Percentiles rank a stretch among this genome's conserved stretches.
phyloP scores from a whole-genome alignment of 495 filamentous ascomycete genomes.

The Glonium stellatum region DNA sequence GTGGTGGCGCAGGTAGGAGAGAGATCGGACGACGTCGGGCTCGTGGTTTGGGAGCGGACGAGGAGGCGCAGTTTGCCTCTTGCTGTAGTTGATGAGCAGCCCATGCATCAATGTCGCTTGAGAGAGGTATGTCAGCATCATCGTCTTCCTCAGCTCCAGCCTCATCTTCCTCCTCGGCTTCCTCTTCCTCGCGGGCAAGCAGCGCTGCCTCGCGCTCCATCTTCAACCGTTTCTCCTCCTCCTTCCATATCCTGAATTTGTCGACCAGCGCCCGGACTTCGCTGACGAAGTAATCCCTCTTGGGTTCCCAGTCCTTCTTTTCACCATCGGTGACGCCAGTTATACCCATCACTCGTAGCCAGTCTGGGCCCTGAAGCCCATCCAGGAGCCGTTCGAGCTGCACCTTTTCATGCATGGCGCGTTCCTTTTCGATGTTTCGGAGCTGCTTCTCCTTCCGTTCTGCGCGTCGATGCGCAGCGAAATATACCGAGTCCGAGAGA shows the following conservation, averaged over 20 bases:
- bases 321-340: slow-evolving; percentile 74
- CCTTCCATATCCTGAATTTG: slow-evolving; percentile 81
- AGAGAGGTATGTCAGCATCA: slow-evolving; percentile 46
- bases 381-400: slow-evolving; percentile 80
- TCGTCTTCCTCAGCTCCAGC: slow-evolving; percentile 26
- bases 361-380: slow-evolving; percentile 82
- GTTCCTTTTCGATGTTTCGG: slow-evolving; percentile 86
- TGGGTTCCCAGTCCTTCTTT: slow-evolving; percentile 78
- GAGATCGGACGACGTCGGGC: slow-evolving; percentile 2
- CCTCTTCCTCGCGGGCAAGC: slow-evolving; percentile 34
- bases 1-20: slow-evolving; percentile 16
- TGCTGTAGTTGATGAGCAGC: slow-evolving; percentile 67
- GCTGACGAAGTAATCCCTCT: slow-evolving; percentile 71
- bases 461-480: slow-evolving; percentile 63
- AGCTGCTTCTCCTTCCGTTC: slow-evolving; percentile 88
- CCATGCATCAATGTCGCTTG: slow-evolving; percentile 66
- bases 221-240: slow-evolving; percentile 80
- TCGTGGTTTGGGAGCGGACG: not conserved
- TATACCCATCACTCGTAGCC: slow-evolving; percentile 91
- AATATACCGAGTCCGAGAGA: slow-evolving; percentile 59
- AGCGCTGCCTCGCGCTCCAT: slow-evolving; percentile 55
- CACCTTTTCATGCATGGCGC: slow-evolving; percentile 85
- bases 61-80: slow-evolving; percentile 43
- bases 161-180: slow-evolving; percentile 33
- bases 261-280: slow-evolving; percentile 73